A percentile compares a stretch with the other conserved stretches of the same genome.
Evolutionary conservation across 208 protist species (phyloP).

Genomic region (Leishmania martiniquensis): DNA sequence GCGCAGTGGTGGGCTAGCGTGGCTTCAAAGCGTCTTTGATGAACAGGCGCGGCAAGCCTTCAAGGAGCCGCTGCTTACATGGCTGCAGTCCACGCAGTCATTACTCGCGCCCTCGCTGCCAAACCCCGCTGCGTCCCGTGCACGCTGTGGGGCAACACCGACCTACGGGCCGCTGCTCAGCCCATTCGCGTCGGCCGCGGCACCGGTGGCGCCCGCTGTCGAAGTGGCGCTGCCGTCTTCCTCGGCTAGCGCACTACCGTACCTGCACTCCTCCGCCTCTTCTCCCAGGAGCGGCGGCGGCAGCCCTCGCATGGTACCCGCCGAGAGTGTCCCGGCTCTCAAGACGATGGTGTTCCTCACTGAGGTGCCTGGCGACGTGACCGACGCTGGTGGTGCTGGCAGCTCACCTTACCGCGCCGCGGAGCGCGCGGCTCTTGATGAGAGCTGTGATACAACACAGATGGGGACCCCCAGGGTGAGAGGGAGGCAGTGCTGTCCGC

Average conservation of each 20-base stretch:
- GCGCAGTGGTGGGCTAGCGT: constrained; percentile 13
- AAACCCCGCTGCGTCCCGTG: background rate
- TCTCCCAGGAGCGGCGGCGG: background rate
- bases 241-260: background rate
- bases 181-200: background rate
- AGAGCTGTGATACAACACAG: background rate
- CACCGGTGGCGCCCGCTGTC: too few species aligned
- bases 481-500: background rate
- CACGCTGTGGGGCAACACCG: too few species aligned
- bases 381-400: background rate
- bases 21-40: constrained; percentile 20
- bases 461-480: background rate
- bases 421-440: background rate
- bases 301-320: background rate
- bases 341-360: background rate
- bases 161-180: background rate
- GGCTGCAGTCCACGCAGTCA: too few species aligned
- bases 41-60: constrained; percentile 19
- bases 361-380: background rate
- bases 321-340: too few species aligned
- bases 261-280: background rate
- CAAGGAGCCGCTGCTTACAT: constrained; percentile 20
- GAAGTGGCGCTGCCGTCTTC: background rate
- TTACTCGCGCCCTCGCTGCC: background rate
- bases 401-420: background rate